Evolutionary conservation across 2,329 filamentous ascomycete species (phyloP).

Genomic region (Phaeomoniella chlamydospora): DNA sequence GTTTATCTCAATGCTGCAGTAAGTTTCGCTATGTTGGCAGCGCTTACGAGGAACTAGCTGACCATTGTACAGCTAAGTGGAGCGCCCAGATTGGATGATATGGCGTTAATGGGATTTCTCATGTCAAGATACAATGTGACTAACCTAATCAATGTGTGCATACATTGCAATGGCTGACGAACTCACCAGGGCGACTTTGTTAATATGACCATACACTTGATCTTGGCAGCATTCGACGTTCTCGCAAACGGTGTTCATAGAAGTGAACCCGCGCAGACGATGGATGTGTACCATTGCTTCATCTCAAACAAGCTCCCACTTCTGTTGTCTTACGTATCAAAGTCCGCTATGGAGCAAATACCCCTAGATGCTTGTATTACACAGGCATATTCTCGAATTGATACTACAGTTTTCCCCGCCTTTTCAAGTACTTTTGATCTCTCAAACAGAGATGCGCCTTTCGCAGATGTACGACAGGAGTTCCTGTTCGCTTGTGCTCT

Average conservation of each 20-base stretch:
- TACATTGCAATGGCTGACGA: conserved; percentile 4
- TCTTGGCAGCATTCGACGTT: conserved; percentile 79
- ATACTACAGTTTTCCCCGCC: conserved; percentile 48
- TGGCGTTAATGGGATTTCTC: conserved; percentile 61
- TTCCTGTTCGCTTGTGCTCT: conserved; percentile 86
- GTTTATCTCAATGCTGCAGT: conserved; percentile 73
- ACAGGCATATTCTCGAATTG: conserved; percentile 48
- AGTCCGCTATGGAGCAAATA: conserved; percentile 42
- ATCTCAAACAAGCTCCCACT: conserved; percentile 60
- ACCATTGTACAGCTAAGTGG: conserved; percentile 52
- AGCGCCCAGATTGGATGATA: conserved; percentile 71
- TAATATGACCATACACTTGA: conserved; percentile 63
- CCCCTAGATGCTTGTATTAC: conserved; percentile 51
- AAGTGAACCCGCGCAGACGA: conserved; percentile 41
- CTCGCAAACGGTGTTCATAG: conserved; percentile 76
- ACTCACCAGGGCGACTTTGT: conserved; percentile 54
- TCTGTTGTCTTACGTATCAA: conserved; percentile 42
- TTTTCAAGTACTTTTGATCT: conserved; percentile 51
- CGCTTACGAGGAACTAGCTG: conserved; percentile 11
- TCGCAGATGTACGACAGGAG: conserved; percentile 58
- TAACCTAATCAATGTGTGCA: background rate
- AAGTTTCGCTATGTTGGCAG: conserved; percentile 14
- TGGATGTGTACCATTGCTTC: conserved; percentile 71
- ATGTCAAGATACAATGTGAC: conserved; percentile 69
- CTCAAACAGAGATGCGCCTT: conserved; percentile 38